Percentiles rank a stretch among this genome's conserved stretches.
Conservation (phyloP, 1,139 yeast genomes). For the Saccharomyces hybrid region DNA sequence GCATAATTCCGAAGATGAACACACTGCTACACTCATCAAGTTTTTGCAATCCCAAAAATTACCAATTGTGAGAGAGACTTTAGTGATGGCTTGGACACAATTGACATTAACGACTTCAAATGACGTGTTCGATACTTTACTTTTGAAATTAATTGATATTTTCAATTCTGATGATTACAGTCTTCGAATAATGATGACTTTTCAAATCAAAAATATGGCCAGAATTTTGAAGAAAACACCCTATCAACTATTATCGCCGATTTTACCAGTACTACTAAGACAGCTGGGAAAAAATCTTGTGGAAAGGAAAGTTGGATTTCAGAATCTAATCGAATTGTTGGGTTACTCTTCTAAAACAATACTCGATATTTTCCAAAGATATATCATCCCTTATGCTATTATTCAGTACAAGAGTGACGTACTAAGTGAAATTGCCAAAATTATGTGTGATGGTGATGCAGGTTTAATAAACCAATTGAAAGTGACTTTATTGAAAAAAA, state of each 20-base stretch:
- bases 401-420: conserved; percentile 57
- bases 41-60: conserved; percentile 19
- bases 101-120: conserved; percentile 25
- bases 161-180: conserved; percentile 28
- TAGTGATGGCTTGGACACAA: conserved; percentile 26
- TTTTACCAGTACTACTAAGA: conserved; percentile 65
- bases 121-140: conserved; percentile 28
- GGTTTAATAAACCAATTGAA: conserved; percentile 19
- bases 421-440: conserved; percentile 49
- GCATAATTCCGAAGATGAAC: conserved; percentile 22
- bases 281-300: conserved; percentile 49
- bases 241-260: conserved; percentile 69
- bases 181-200: conserved; percentile 27
- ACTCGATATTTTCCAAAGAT: conserved; percentile 59
- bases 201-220: conserved; percentile 33
- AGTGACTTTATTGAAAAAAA: conserved; percentile 19
- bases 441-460: conserved; percentile 26
- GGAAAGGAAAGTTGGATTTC: conserved; percentile 47
- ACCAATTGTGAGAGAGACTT: conserved; percentile 20
- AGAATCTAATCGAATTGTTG: conserved; percentile 54
- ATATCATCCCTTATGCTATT: conserved; percentile 69
- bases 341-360: conserved; percentile 57
- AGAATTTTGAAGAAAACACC: conserved; percentile 44
- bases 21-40: conserved; percentile 21
- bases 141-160: conserved; percentile 27